A percentile compares a stretch with the other conserved stretches of the same genome.
These are phyloP conservation scores for Globisporangium cederbergense DNA, from an alignment of 352 stramenopile species.

Conservation along the genomic window DNA sequence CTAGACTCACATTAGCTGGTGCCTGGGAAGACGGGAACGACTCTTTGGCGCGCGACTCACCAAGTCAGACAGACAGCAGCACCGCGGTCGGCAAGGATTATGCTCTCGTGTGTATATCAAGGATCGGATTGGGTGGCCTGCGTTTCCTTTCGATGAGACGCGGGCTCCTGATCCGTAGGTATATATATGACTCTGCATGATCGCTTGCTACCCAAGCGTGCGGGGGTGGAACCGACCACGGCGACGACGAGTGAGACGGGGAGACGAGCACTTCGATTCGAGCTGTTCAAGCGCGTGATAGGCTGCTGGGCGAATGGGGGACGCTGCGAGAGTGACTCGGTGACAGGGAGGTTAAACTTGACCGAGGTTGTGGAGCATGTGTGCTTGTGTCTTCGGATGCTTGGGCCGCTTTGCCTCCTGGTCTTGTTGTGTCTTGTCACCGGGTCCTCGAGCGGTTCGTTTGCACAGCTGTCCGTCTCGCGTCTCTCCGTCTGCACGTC, in stretches of 20 bases:
- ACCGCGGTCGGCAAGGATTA: conserved; percentile 36
- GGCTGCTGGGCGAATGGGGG: not conserved
- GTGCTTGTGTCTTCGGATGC: no score
- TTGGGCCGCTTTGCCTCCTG: not conserved
- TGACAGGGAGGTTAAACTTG: not conserved
- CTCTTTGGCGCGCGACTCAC: conserved; percentile 11
- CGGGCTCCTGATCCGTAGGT: conserved; percentile 69
- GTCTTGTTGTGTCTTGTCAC: not conserved
- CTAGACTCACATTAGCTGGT: not conserved
- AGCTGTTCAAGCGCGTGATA: not conserved
- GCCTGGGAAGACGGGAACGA: conserved; percentile 19
- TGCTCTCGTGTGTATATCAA: conserved; percentile 75
- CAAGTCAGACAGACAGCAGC: conserved; percentile 8
- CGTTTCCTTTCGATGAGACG: conserved; percentile 5
- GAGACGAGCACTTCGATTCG: not conserved
- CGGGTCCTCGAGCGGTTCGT: not conserved
- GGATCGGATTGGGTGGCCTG: conserved; percentile 67
- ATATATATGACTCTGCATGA: conserved; percentile 72
- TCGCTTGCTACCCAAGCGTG: conserved; percentile 26
- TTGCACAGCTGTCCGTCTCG: not conserved
- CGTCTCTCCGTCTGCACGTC: not conserved
- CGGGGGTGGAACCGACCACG: not conserved
- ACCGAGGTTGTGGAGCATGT: not conserved
- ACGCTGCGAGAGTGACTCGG: not conserved
- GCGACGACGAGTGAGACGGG: not conserved